A percentile compares a stretch with the other conserved stretches of the same genome.
Conservation (phyloP, 257 asterid species). For the Ilex aquifolium region DNA sequence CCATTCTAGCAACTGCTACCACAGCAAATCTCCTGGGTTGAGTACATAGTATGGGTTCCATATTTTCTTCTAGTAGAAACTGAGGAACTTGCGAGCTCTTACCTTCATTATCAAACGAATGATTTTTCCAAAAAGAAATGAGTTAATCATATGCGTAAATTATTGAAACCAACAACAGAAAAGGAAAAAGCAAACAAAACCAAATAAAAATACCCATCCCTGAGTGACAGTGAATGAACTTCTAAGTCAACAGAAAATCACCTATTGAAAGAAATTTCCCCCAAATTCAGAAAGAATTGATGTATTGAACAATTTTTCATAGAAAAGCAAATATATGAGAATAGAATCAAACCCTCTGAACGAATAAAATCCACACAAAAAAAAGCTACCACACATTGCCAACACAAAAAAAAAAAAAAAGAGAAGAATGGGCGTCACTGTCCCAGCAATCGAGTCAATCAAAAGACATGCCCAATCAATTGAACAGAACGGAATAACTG, state of each 20-base stretch:
- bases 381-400: neutral
- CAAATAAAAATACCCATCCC: neutral
- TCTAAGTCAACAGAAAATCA: neutral
- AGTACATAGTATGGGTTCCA: slow-evolving; percentile 88
- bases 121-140: slow-evolving; percentile 7
- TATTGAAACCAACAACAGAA: neutral
- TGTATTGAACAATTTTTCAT: no score
- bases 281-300: no score
- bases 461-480: no score
- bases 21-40: slow-evolving; percentile 99
- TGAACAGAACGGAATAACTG: neutral
- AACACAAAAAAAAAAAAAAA: neutral
- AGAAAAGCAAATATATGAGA: no score
- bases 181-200: neutral
- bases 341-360: no score
- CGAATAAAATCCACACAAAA: no score
- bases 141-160: neutral
- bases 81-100: slow-evolving; percentile 98
- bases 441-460: neutral
- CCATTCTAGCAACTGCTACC: slow-evolving; percentile 95
- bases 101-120: slow-evolving; percentile 36
- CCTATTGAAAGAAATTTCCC: neutral
- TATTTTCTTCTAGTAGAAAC: slow-evolving; percentile 65
- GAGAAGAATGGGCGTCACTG: neutral
- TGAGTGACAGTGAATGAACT: neutral